phyloP scores from a whole-genome alignment of 2,329 filamentous ascomycete species.

The Cercospora beticola region DNA sequence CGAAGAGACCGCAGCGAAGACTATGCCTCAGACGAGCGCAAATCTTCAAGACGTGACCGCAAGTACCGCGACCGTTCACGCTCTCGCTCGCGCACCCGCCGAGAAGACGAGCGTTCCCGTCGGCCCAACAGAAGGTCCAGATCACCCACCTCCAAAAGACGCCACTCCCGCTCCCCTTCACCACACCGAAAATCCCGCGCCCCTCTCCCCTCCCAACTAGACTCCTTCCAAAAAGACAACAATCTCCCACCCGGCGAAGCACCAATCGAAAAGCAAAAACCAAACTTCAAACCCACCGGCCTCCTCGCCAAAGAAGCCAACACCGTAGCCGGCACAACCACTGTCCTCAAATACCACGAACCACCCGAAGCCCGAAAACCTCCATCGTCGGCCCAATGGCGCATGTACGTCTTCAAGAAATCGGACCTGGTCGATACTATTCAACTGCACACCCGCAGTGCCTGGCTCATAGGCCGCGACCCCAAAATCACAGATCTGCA shows the following conservation, averaged over 20 bases:
- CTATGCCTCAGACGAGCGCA: conserved; percentile 14
- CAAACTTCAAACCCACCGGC: conserved; percentile 80
- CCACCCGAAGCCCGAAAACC: conserved; percentile 90
- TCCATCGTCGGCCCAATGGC: conserved; percentile 74
- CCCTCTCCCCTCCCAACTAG: conserved; percentile 49
- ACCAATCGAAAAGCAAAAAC: conserved; percentile 70
- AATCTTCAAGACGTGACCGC: conserved; percentile 19
- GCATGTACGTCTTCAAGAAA: conserved; percentile 86
- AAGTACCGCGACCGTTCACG: conserved; percentile 27
- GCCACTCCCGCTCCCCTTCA: conserved; percentile 40
- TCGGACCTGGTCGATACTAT: conserved; percentile 78
- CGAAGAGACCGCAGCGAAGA: conserved; percentile 18
- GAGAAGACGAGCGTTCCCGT: conserved; percentile 22
- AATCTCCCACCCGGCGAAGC: conserved; percentile 34
- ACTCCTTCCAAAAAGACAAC: conserved; percentile 41
- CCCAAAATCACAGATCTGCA: conserved; percentile 75
- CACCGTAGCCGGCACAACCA: conserved; percentile 69
- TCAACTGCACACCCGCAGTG: conserved; percentile 71
- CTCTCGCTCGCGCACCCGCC: conserved; percentile 25
- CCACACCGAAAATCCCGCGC: conserved; percentile 44
- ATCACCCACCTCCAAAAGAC: conserved; percentile 38
- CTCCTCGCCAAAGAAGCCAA: conserved; percentile 87
- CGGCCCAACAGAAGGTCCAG: conserved; percentile 29
- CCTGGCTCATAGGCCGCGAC: conserved; percentile 88
- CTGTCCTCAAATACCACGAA: conserved; percentile 94